These are phyloP conservation scores for Cladosporium sphaerospermum DNA, from an alignment of 2,329 filamentous ascomycete species.

Conservation along the genomic window DNA sequence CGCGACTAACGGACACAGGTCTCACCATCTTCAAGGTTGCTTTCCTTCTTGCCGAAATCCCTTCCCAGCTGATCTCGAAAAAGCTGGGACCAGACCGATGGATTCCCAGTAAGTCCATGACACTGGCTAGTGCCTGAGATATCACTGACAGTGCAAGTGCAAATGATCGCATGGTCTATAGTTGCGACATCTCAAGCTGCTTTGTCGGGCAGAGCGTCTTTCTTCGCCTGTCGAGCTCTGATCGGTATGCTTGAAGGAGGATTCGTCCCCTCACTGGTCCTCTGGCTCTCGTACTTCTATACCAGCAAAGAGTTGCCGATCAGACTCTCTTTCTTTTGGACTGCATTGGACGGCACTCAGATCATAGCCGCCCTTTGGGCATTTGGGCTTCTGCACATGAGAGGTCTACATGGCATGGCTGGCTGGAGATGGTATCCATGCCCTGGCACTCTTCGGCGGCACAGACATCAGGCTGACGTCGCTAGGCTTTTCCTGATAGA, in stretches of 20 bases:
- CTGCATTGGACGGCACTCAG: slow-evolving; percentile 23
- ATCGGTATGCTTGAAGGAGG: slow-evolving; percentile 22
- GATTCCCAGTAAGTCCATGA: slow-evolving; percentile 25
- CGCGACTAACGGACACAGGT: slow-evolving; percentile 8
- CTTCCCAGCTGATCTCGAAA: slow-evolving; percentile 47
- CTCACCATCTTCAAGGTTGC: slow-evolving; percentile 38
- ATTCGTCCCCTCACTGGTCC: slow-evolving; percentile 31
- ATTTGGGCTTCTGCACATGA: slow-evolving; percentile 25
- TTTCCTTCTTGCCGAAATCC: slow-evolving; percentile 43
- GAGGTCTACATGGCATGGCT: slow-evolving; percentile 19
- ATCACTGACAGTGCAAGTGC: slow-evolving; percentile 1
- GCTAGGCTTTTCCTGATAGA: slow-evolving; percentile 27
- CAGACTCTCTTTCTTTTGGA: slow-evolving; percentile 40
- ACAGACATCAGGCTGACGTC: neutral
- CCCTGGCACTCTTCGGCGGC: too few relatives aligned
- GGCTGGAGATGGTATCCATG: slow-evolving; percentile 26
- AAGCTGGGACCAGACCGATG: slow-evolving; percentile 44
- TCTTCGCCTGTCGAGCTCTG: slow-evolving; percentile 19
- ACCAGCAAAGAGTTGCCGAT: slow-evolving; percentile 37
- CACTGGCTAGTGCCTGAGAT: neutral
- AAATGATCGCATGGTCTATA: slow-evolving; percentile 32
- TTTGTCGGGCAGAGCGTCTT: slow-evolving; percentile 27
- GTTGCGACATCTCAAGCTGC: slow-evolving; percentile 33
- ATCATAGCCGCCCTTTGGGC: slow-evolving; percentile 28
- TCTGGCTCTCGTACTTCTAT: slow-evolving; percentile 40